Evolutionary conservation across 805 yeast species (phyloP).

Genomic region (Lipomyces yamadae): DNA sequence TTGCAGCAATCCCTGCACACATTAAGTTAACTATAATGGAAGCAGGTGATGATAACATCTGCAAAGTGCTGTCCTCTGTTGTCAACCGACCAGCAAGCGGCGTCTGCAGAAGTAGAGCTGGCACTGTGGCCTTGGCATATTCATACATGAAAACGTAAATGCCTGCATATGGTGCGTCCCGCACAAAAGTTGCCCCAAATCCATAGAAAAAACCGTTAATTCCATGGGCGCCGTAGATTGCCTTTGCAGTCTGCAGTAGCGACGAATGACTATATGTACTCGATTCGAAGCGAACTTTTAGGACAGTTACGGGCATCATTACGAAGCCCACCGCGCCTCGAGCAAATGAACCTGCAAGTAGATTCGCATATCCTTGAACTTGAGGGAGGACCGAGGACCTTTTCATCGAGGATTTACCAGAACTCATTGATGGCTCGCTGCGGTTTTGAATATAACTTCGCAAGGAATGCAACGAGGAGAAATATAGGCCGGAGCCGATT

Average conservation of each 20-base stretch:
- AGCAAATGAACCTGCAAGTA: slow-evolving; percentile 75
- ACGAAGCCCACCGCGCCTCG: slow-evolving; percentile 81
- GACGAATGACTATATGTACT: slow-evolving; percentile 72
- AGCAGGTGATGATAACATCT: slow-evolving; percentile 42
- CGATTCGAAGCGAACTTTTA: slow-evolving; percentile 89
- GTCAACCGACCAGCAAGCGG: slow-evolving; percentile 2
- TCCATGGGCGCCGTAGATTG: slow-evolving; percentile 60
- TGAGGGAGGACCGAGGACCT: slow-evolving; percentile 65
- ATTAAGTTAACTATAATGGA: slow-evolving; percentile 68
- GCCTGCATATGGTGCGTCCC: slow-evolving; percentile 98
- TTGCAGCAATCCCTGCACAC: slow-evolving; percentile 81
- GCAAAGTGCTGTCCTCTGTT: slow-evolving; percentile 3
- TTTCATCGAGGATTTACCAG: slow-evolving; percentile 20
- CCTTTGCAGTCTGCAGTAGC: slow-evolving; percentile 60
- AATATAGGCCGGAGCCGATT: slow-evolving; percentile 84
- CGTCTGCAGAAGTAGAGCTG: slow-evolving; percentile 47
- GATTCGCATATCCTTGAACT: slow-evolving; percentile 69
- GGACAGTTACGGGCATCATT: slow-evolving; percentile 92
- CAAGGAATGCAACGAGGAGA: slow-evolving; percentile 69
- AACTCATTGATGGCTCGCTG: not conserved
- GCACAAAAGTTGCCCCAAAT: slow-evolving; percentile 77
- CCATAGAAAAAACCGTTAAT: slow-evolving; percentile 81
- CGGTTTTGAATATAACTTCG: slow-evolving; percentile 46
- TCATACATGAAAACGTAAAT: slow-evolving; percentile 86
- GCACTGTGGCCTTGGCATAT: slow-evolving; percentile 63